phyloP scores from a whole-genome alignment of 805 yeast species.

The Priceomyces melissophilus region DNA sequence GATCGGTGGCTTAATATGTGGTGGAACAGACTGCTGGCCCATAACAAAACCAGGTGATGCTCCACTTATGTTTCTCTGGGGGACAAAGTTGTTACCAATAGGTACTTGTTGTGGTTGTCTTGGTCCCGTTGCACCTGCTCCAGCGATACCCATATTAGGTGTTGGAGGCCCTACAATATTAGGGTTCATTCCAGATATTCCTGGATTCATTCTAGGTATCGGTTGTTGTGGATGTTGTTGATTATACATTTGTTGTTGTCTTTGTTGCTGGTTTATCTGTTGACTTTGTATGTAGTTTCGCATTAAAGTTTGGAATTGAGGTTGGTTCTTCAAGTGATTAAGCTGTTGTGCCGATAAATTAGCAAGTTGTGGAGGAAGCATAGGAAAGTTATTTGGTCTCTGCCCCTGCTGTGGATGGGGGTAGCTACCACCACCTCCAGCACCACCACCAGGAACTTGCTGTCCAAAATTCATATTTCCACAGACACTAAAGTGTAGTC shows the following conservation, averaged over 20 bases:
- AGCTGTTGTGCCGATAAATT: constrained; percentile 40
- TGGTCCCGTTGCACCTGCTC: constrained; percentile 5
- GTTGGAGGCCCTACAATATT: neutral
- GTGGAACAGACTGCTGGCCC: constrained; percentile 10
- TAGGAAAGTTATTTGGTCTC: constrained; percentile 11
- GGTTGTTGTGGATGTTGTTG: constrained; percentile 16
- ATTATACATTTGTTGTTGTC: constrained; percentile 15
- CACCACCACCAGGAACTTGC: constrained; percentile 6
- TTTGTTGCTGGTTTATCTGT: constrained; percentile 39
- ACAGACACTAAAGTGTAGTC: neutral
- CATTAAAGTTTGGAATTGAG: constrained; percentile 41
- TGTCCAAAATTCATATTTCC: constrained; percentile 11
- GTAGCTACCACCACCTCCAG: constrained; percentile 6
- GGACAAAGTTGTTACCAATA: constrained; percentile 1
- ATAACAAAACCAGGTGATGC: constrained; percentile 19
- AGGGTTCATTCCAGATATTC: constrained; percentile 4
- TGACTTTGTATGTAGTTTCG: constrained; percentile 38
- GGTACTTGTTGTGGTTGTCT: constrained; percentile 1
- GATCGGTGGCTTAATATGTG: constrained; percentile 1
- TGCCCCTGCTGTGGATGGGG: constrained; percentile 9
- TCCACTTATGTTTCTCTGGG: constrained; percentile 2
- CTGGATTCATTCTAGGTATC: constrained; percentile 1
- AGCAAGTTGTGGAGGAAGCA: constrained; percentile 26
- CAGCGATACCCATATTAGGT: too few relatives aligned
- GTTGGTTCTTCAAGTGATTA: constrained; percentile 40